Percentiles rank a stretch among this genome's conserved stretches.
These are phyloP conservation scores for Camptophora hylomeconis DNA, from an alignment of 2,329 filamentous ascomycete species.

Conservation along the genomic window DNA sequence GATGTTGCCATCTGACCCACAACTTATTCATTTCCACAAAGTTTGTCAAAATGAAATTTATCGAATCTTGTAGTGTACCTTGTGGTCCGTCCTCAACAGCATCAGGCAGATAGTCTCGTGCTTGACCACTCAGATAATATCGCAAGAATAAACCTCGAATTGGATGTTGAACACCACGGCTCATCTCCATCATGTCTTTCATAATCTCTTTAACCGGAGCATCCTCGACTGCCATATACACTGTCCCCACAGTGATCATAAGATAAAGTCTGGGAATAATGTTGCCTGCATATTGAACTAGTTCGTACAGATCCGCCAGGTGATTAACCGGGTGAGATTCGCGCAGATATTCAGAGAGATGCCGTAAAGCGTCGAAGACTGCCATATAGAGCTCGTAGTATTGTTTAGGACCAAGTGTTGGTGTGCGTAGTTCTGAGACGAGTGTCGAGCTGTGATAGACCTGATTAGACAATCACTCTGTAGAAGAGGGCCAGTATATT, in stretches of 20 bases:
- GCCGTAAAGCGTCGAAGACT: slow-evolving; percentile 92
- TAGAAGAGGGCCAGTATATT: slow-evolving; percentile 6
- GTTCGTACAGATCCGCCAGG: slow-evolving; percentile 91
- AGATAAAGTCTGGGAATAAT: slow-evolving; percentile 93
- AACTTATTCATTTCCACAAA: slow-evolving; percentile 99
- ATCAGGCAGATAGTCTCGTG: slow-evolving; percentile 72
- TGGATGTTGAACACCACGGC: slow-evolving; percentile 89
- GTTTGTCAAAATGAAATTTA: slow-evolving; percentile 95
- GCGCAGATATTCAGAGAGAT: slow-evolving; percentile 89
- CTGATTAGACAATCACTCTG: slow-evolving; percentile 18
- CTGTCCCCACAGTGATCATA: slow-evolving; percentile 98
- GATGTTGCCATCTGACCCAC: slow-evolving; percentile 94
- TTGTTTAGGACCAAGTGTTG: slow-evolving; percentile 94
- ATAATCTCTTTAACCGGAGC: slow-evolving; percentile 98
- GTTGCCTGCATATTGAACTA: slow-evolving; percentile 96
- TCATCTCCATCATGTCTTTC: slow-evolving; percentile 99
- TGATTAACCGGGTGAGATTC: slow-evolving; percentile 97
- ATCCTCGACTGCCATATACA: slow-evolving; percentile 97
- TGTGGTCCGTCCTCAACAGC: slow-evolving; percentile 81
- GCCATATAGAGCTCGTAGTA: slow-evolving; percentile 99
- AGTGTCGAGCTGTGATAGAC: slow-evolving; percentile 63
- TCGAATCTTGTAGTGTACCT: slow-evolving; percentile 90
- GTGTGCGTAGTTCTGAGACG: slow-evolving; percentile 94
- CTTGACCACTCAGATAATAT: slow-evolving; percentile 93
- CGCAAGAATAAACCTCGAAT: slow-evolving; percentile 88